Base-by-base conservation (phyloP, 2,329 filamentous ascomycete genomes). In the Hypoxylon sp. region DNA sequence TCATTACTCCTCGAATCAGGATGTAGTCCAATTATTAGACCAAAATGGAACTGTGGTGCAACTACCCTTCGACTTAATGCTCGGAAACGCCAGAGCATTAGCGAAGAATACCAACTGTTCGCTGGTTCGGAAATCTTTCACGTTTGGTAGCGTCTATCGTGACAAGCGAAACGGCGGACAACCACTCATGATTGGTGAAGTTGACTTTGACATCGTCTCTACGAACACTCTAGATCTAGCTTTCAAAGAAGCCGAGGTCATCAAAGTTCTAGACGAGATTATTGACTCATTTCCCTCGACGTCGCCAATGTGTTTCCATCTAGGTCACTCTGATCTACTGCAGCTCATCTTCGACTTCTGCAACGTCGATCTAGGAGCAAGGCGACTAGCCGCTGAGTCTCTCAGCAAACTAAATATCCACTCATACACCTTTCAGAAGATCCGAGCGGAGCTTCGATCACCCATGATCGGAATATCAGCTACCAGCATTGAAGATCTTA, bases 141-240 rank as follows among this genome's bases (percentile, higher is more conserved):
- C 89, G 0, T 97, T 99, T 68, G 92, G 91, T 5, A 87, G 81
- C 23, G 91, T 97, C 1, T 97, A 91, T 67, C 84, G 94, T 29
- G 89, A 95, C 58, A 86, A 82, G 34, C 78, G 85, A 37, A 86
- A 86, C 46, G 91, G 90, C 5, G 89, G 90, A 2, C 89, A 96
- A 61, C 94, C 94, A 5, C 81, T 82, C 48, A 88, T 87, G 64
- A 88, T 90, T 67, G 88, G 90, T 7, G 94, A 97, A 67, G 92
- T 95, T 2, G 92, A 97, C 69, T 99, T 97, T 69, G 94, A 99
- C 71, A 91, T 99, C 52, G 82, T 96, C n/a, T 93, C 91, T 0
- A 82, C 84, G 32, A 87, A 92, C 61, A 87, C 88, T 1, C 73
- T 91, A 4, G 91, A 97, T 64, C 76, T 96, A 34, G 88, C 91